Base-by-base conservation (phyloP, 2,329 filamentous ascomycete genomes). In the Metarhizium sp. region DNA sequence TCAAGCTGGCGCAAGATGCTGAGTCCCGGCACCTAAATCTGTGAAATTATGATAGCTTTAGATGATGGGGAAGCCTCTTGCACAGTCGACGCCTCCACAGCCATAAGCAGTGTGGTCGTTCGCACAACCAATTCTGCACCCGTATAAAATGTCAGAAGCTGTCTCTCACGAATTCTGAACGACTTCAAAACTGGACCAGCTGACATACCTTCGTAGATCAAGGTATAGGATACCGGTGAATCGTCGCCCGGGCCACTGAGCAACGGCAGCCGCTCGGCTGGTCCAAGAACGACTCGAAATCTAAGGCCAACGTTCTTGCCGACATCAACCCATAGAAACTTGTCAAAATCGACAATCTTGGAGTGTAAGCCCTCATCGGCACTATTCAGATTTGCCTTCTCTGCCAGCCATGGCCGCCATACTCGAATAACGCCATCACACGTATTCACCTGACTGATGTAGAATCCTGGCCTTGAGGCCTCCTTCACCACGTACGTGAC, bases 371-470 rank as follows among this genome's bases (percentile, higher is more conserved):
- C 53, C 16, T 51, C 48, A 25, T 54, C 51, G n/a, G 18, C 4
- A 2, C 43, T n/a, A n/a, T 53, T 48, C 40, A 45, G 53, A 16
- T 50, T 55, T 2, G 72, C 68, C 61, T 68, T 64, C 30, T 75
- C 69, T 6, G 75, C 75, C 40, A 94, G 72, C 88, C 89, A 94
- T 16, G 85, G 74, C 53, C 87, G 79, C 78, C 84, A 92, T 0
- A 94, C 75, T 32, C 88, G 78, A 43, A 90, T 73, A 5, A 90
- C 79, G 1, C 85, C 77, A 55, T 91, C 84, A 54, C 82, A 79
- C 7, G 32, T 34, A 11, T 34, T 34, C 32, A 34, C 32, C 32
- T 34, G 32, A 3, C 32, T 34, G 6, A 34, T 34, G 60, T 90
- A 85, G 0, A 88, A 66, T 4, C 82, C 84, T 25, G 75, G 77